Evolutionary conservation across 2,329 filamentous ascomycete genomes (phyloP).

Genomic region (Cytospora schulzeri): DNA sequence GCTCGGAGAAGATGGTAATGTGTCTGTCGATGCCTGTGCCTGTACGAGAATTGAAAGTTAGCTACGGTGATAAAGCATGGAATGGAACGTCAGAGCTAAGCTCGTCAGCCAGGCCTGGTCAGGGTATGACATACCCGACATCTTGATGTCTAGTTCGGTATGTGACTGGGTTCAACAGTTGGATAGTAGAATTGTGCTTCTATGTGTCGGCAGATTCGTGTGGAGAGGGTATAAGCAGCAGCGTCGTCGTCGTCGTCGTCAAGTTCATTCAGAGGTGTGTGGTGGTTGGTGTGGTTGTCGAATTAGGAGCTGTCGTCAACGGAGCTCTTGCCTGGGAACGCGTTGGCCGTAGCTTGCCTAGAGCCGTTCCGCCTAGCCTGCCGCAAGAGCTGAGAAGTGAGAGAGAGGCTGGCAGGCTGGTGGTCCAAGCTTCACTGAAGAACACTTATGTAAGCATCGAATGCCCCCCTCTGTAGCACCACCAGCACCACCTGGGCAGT

Average conservation of each 20-base stretch:
- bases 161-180: not conserved
- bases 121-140: slow-evolving; percentile 51
- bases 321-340: slow-evolving; percentile 36
- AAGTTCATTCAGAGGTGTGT: slow-evolving; percentile 27
- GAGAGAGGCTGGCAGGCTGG: not conserved
- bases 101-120: slow-evolving; percentile 25
- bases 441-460: slow-evolving; percentile 16
- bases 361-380: slow-evolving; percentile 33
- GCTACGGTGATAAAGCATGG: slow-evolving; percentile 24
- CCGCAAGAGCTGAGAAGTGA: slow-evolving; percentile 2
- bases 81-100: slow-evolving; percentile 8
- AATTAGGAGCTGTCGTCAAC: slow-evolving; percentile 30
- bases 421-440: slow-evolving; percentile 19
- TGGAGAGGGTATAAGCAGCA: slow-evolving; percentile 11
- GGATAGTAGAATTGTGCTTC: not conserved
- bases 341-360: slow-evolving; percentile 53
- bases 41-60: slow-evolving; percentile 42
- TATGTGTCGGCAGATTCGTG: not conserved
- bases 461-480: not conserved
- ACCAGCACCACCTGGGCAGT: too few species aligned
- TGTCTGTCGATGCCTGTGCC: slow-evolving; percentile 95
- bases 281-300: slow-evolving; percentile 5
- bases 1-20: slow-evolving; percentile 99
- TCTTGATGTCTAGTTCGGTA: slow-evolving; percentile 40
- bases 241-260: slow-evolving; percentile 28